phyloP scores from a whole-genome alignment of 805 yeast species.

The Ogataea pignaliae region DNA sequence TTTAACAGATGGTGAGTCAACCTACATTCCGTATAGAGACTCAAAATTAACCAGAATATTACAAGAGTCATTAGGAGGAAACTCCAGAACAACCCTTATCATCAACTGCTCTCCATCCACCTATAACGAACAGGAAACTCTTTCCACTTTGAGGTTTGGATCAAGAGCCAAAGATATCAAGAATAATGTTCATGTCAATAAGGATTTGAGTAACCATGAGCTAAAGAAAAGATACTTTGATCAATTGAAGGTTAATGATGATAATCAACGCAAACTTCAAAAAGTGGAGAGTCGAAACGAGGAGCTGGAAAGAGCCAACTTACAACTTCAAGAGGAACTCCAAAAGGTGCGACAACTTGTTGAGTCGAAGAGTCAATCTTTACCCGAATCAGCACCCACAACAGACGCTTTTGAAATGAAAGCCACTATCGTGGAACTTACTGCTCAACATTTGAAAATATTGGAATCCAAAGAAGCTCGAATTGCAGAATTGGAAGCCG shows the following conservation, averaged over 20 bases:
- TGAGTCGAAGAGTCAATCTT: slow-evolving; percentile 5
- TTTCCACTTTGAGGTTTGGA: slow-evolving; percentile 73
- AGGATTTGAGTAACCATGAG: slow-evolving; percentile 23
- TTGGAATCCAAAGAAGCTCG: slow-evolving; percentile 11
- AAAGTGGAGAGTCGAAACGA: slow-evolving; percentile 22
- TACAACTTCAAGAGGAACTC: slow-evolving; percentile 33
- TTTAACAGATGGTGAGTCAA: slow-evolving; percentile 61
- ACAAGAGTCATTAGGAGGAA: slow-evolving; percentile 80
- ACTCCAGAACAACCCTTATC: slow-evolving; percentile 69
- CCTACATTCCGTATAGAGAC: slow-evolving; percentile 71
- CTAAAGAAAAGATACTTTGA: slow-evolving; percentile 20
- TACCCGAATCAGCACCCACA: not conserved
- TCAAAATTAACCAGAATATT: slow-evolving; percentile 74
- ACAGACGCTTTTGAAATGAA: not conserved
- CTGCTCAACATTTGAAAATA: slow-evolving; percentile 11
- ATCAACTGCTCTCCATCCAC: slow-evolving; percentile 67
- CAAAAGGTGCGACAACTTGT: slow-evolving; percentile 16
- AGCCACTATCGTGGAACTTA: not conserved
- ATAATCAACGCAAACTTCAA: slow-evolving; percentile 16
- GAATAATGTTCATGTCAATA: slow-evolving; percentile 60
- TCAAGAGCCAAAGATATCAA: slow-evolving; percentile 63
- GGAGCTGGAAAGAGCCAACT: slow-evolving; percentile 40
- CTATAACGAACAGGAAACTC: slow-evolving; percentile 55
- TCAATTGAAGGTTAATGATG: slow-evolving; percentile 18
- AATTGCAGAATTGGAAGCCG: slow-evolving; percentile 15